phyloP scores from a whole-genome alignment of 1,284 basidiomycete genomes.

The Singerocomus rubriflavus region DNA sequence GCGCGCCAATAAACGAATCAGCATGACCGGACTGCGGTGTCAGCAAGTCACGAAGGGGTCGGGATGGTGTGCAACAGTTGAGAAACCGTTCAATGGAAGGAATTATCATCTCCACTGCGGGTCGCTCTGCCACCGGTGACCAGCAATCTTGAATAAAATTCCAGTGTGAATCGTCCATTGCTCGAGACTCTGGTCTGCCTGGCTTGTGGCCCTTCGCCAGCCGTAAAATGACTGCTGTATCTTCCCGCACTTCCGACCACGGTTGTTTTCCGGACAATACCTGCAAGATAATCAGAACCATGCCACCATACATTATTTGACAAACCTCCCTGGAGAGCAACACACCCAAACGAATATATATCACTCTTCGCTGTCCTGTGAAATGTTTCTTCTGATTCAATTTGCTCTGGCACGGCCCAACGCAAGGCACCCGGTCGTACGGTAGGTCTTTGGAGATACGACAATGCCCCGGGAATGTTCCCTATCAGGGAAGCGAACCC shows the following conservation, averaged over 20 bases:
- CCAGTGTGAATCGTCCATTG: conserved; percentile 11
- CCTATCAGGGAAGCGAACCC: conserved; percentile 9
- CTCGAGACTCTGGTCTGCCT: neutral
- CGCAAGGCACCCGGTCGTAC: conserved; percentile 13
- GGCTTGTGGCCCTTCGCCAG: neutral
- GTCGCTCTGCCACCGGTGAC: conserved; percentile 4
- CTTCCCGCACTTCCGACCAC: conserved; percentile 5
- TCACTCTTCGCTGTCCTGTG: conserved; percentile 2
- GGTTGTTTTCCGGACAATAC: conserved; percentile 10
- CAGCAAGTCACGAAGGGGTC: neutral
- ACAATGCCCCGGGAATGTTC: conserved; percentile 6
- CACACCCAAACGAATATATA: conserved; percentile 15
- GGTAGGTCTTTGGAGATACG: conserved; percentile 15
- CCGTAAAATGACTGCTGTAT: neutral
- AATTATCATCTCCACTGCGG: neutral
- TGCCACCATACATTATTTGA: accelerated
- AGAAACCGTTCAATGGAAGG: neutral
- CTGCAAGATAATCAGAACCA: neutral
- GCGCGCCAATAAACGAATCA: too few species aligned
- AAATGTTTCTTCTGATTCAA: neutral
- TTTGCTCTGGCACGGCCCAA: conserved; percentile 15
- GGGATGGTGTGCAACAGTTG: neutral
- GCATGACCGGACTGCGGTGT: accelerated
- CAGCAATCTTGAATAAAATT: conserved; percentile 13
- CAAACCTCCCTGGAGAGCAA: conserved; percentile 5